Conservation (phyloP, 2,329 filamentous ascomycete species). For the Cladophialophora chaetospira region DNA sequence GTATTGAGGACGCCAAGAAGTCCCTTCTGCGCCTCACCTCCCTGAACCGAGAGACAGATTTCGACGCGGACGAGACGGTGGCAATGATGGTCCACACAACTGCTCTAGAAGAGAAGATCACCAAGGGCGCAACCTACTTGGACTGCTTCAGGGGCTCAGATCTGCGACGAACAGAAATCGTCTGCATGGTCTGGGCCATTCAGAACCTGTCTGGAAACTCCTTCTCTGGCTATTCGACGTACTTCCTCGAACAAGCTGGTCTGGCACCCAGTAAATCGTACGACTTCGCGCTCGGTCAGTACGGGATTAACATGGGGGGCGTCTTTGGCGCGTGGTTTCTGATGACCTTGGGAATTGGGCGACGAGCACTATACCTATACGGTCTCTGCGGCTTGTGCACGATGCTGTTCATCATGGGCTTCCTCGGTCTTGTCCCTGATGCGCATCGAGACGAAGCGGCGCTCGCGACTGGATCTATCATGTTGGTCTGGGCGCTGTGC, state of each 20-base stretch:
- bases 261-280: slow-evolving; percentile 42
- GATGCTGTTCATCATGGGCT: slow-evolving; percentile 83
- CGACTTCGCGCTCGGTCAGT: slow-evolving; percentile 45
- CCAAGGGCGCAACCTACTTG: slow-evolving; percentile 68
- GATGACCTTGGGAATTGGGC: slow-evolving; percentile 73
- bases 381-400: slow-evolving; percentile 71
- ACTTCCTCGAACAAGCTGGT: slow-evolving; percentile 45
- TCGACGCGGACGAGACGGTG: slow-evolving; percentile 80
- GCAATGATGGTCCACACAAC: slow-evolving; percentile 93
- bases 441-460: slow-evolving; percentile 62
- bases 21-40: slow-evolving; percentile 49
- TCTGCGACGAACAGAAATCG: slow-evolving; percentile 74
- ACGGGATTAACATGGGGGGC: slow-evolving; percentile 58
- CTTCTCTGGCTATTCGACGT: slow-evolving; percentile 63
- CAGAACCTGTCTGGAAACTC: slow-evolving; percentile 67
- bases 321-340: slow-evolving; percentile 81
- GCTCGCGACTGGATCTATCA: slow-evolving; percentile 79
- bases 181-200: slow-evolving; percentile 66
- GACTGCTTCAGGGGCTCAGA: slow-evolving; percentile 85
- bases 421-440: slow-evolving; percentile 72
- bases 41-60: slow-evolving; percentile 60
- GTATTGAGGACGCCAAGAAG: slow-evolving; percentile 50
- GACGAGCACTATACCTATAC: slow-evolving; percentile 73
- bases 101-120: slow-evolving; percentile 74
- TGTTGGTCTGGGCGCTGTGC: slow-evolving; percentile 78